A percentile compares a stretch with the other conserved stretches of the same genome.
Evolutionary conservation across 2,329 filamentous ascomycete species (phyloP).

Genomic region (Clarireedia monteithiana): DNA sequence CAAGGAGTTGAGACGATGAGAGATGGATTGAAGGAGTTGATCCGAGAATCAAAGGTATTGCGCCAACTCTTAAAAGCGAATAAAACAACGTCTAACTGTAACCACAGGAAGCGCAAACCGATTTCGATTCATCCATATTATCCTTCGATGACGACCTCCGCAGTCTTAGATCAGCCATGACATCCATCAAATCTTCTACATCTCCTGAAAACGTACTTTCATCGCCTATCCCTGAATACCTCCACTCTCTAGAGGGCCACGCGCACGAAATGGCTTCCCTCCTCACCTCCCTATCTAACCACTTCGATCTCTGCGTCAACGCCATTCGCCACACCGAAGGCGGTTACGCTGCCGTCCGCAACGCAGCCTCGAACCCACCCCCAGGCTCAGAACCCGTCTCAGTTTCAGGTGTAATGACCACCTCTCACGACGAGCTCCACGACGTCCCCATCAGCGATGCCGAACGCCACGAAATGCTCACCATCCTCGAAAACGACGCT

Average conservation of each 20-base stretch:
- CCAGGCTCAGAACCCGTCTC: slow-evolving; percentile 44
- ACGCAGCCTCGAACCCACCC: slow-evolving; percentile 55
- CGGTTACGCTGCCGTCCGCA: slow-evolving; percentile 60
- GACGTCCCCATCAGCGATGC: slow-evolving; percentile 62
- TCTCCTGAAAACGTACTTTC: slow-evolving; percentile 15
- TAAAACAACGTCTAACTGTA: background rate
- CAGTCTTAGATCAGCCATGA: slow-evolving; percentile 44
- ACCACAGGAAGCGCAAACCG: slow-evolving; percentile 52
- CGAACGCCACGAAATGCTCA: slow-evolving; percentile 76
- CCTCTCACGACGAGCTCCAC: slow-evolving; percentile 43
- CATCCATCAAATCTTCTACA: slow-evolving; percentile 27
- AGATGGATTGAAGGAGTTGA: slow-evolving; percentile 59
- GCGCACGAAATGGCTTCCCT: slow-evolving; percentile 77
- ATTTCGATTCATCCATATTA: slow-evolving; percentile 60
- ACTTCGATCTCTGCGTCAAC: slow-evolving; percentile 90
- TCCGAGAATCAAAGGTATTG: slow-evolving; percentile 58
- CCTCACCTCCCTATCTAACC: slow-evolving; percentile 71
- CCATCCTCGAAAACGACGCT: slow-evolving; percentile 67
- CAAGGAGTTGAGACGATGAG: slow-evolving; percentile 58
- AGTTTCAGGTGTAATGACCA: slow-evolving; percentile 56
- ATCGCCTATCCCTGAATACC: slow-evolving; percentile 37
- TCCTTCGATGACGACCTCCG: slow-evolving; percentile 71
- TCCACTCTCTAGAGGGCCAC: slow-evolving; percentile 40
- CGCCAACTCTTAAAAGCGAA: too few species aligned
- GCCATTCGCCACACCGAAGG: slow-evolving; percentile 87